Percentiles rank a stretch among this genome's conserved stretches.
phyloP scores from a whole-genome alignment of 1,139 yeast species.

The Scheffersomyces titani region DNA sequence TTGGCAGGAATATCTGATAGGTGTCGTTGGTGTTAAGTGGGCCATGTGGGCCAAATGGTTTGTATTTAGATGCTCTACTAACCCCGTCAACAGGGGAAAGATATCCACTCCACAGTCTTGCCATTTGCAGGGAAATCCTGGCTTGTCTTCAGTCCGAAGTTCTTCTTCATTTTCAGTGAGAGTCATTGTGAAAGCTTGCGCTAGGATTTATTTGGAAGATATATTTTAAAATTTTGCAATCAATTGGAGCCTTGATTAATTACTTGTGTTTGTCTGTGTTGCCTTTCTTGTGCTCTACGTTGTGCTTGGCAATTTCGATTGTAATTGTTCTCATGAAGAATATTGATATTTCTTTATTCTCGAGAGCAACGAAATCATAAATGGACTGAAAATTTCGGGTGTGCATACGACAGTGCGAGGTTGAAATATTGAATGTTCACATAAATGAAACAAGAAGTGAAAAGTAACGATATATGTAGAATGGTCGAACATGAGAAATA shows the following conservation, averaged over 20 bases:
- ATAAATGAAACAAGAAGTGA: background rate
- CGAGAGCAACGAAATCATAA: background rate
- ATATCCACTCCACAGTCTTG: constrained; percentile 25
- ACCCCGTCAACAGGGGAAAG: constrained; percentile 22
- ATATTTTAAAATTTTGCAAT: background rate
- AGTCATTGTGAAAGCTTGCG: background rate
- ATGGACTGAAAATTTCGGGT: background rate
- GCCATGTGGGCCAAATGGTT: constrained; percentile 28
- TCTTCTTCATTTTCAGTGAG: background rate
- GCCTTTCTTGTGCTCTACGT: background rate
- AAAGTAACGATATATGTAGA: background rate
- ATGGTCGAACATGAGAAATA: too few relatives aligned
- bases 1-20: constrained; percentile 53
- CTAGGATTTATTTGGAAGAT: background rate
- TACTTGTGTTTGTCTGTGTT: constrained; percentile 5
- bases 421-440: background rate
- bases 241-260: background rate
- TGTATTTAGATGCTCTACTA: constrained; percentile 35
- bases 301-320: background rate
- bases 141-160: background rate
- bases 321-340: background rate
- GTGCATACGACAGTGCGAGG: background rate
- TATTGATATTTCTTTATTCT: too few relatives aligned
- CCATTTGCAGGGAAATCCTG: constrained; percentile 33
- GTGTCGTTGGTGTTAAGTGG: constrained; percentile 18